A percentile compares a stretch with the other conserved stretches of the same genome.
phyloP scores from a whole-genome alignment of 2,329 filamentous ascomycete genomes.

The Penicillium sp. region DNA sequence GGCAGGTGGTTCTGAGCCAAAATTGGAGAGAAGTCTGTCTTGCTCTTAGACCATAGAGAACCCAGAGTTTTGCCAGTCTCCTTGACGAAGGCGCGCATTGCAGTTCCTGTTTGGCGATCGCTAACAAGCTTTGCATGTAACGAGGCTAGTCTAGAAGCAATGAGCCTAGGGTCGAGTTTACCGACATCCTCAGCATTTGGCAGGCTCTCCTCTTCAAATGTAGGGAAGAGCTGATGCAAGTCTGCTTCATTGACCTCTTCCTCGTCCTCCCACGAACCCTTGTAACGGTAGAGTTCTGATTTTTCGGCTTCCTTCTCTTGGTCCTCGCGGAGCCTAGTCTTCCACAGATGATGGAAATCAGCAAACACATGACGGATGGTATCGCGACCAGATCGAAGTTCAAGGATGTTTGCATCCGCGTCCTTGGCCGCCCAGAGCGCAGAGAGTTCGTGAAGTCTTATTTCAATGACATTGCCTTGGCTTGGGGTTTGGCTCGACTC shows the following conservation, averaged over 20 bases:
- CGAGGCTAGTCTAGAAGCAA: slow-evolving; percentile 62
- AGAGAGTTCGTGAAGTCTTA: slow-evolving; percentile 39
- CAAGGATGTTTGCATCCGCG: slow-evolving; percentile 39
- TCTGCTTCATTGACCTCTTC: slow-evolving; percentile 73
- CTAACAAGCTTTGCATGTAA: slow-evolving; percentile 55
- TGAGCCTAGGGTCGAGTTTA: slow-evolving; percentile 49
- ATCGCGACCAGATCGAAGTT: slow-evolving; percentile 46
- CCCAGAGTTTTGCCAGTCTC: slow-evolving; percentile 37
- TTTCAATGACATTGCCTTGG: slow-evolving; percentile 31
- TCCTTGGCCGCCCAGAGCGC: slow-evolving; percentile 36
- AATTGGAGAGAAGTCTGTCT: slow-evolving; percentile 23
- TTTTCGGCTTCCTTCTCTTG: slow-evolving; percentile 72
- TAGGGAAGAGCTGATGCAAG: slow-evolving; percentile 78
- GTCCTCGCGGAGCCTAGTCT: slow-evolving; percentile 71
- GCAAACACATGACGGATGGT: slow-evolving; percentile 68
- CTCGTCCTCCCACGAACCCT: slow-evolving; percentile 72
- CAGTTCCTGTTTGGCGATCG: slow-evolving; percentile 26
- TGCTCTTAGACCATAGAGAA: slow-evolving; percentile 30
- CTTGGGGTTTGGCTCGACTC: slow-evolving; percentile 6
- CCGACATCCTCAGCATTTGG: slow-evolving; percentile 31
- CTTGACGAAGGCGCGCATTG: slow-evolving; percentile 36
- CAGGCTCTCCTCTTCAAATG: slow-evolving; percentile 61
- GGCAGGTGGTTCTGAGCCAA: slow-evolving; percentile 60
- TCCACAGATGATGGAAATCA: slow-evolving; percentile 78
- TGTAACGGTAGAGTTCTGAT: slow-evolving; percentile 78